phyloP scores from a whole-genome alignment of 1,139 yeast genomes.

The Suhomyces chickasaworum region DNA sequence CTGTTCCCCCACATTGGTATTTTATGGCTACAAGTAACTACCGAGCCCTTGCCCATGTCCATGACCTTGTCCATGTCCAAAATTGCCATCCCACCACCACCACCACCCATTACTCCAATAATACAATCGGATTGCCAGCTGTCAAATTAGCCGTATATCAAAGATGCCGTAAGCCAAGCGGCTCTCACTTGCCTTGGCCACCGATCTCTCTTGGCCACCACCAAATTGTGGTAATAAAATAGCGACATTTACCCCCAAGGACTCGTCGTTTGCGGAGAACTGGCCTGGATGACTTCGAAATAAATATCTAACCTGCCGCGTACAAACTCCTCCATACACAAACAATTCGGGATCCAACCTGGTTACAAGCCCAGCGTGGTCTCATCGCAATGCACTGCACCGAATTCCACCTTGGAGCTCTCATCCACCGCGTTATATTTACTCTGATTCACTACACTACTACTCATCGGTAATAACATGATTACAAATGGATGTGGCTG shows the following conservation, averaged over 20 bases:
- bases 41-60: not conserved
- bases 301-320: not conserved
- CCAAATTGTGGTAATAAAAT: not conserved
- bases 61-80: not conserved
- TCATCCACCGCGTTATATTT: not conserved
- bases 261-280: not conserved
- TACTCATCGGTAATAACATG: not conserved
- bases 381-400: not conserved
- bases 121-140: not conserved
- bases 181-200: not conserved
- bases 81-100: not conserved
- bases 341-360: not conserved
- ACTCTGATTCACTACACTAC: not conserved
- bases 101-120: not conserved
- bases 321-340: not conserved
- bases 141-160: not conserved
- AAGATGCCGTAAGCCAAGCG: not conserved
- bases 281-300: not conserved
- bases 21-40: not conserved
- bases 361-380: not conserved
- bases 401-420: not conserved
- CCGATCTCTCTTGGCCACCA: not conserved
- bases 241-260: not conserved
- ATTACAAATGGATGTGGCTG: not conserved
- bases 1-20: not conserved